Conservation (phyloP, 2,329 filamentous ascomycete species). For the Colletotrichum caudatum region DNA sequence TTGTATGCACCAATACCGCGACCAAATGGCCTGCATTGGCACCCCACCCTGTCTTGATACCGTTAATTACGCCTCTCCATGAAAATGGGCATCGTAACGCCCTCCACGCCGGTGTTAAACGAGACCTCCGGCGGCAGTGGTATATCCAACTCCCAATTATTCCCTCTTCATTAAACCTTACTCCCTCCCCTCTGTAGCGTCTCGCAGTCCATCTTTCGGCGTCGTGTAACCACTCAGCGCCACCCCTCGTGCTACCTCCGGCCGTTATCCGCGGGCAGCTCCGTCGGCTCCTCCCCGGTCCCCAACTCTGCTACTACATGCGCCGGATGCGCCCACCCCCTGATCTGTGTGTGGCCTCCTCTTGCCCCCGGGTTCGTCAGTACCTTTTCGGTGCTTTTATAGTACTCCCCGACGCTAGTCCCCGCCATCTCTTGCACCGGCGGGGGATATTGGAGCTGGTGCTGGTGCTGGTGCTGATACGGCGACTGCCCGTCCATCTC, state of each 20-base stretch:
- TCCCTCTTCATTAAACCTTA: constrained; percentile 8
- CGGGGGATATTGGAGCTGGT: constrained; percentile 12
- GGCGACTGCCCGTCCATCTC: constrained; percentile 17
- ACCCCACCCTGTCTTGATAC: not conserved
- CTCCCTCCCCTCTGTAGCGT: not conserved
- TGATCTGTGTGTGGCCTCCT: constrained; percentile 22
- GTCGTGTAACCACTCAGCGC: not conserved
- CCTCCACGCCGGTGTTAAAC: constrained; percentile 1
- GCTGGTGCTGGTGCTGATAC: not conserved
- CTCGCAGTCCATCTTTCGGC: not conserved
- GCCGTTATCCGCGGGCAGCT: constrained; percentile 16
- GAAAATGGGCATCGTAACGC: constrained; percentile 19
- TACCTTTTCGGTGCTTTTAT: constrained; percentile 38
- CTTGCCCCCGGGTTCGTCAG: constrained; percentile 13
- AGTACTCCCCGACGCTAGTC: constrained; percentile 19
- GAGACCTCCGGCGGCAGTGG: not conserved
- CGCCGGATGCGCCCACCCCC: constrained; percentile 17
- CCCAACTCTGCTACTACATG: constrained; percentile 20
- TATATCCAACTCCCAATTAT: constrained; percentile 15
- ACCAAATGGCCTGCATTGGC: too few species aligned
- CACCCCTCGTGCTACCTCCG: constrained; percentile 4
- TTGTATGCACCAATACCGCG: not conserved
- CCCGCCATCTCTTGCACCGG: constrained; percentile 26
- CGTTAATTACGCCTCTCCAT: not conserved
- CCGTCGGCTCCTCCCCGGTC: constrained; percentile 12